Evolutionary conservation across 441 rosid genomes (phyloP), one percentile per base, ranked within the genome.

Genomic region (Brassica balearica): DNA sequence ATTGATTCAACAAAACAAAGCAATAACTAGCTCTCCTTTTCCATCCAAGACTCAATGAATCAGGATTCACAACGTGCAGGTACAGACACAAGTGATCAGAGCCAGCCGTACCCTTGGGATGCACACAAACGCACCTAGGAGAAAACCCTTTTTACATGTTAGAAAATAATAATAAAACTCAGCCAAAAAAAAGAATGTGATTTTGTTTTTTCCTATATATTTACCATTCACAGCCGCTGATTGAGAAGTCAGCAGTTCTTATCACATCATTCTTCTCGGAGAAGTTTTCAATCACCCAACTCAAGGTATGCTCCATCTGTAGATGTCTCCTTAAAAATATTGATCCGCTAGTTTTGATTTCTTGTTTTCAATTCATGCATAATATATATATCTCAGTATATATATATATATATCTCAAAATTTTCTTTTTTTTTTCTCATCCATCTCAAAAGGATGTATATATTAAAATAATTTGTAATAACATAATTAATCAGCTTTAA

Each of bases 141-240:
- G 55, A 48, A 22, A 68, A 68, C 51, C 59, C 59, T 53, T 17
- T 22, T 59, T 22, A 15, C 25, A 61, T 61, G 3, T 34, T 12
- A 48, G 5, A 48, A 48, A 48, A 48, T 48, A 48, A 48, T 12
- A 48, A 48, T 12, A 48, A 48, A 48, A 48, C 15, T 48, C 55
- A 48, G 17, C 55, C 1, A 11, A 46, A 46, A 46, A 48, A 48
- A 12, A 48, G 6, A 48, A 34, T 60, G 55, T 55, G 55, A 48
- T 9, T 48, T 48, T 23, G 25, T 23, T 48, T n/a, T 48, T 48
- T 5, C 55, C 55, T 48, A n/a, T 48, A 48, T 48, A 12, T 55
- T 27, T 74, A 74, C 78, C 72, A 74, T 41, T 67, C 65, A 34
- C 72, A 66, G 10, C 29, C 66, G 19, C 65, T 59, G 41, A 19